Conservation (phyloP, 1,139 yeast genomes). For the Nakaseomyces uthaithaninus region DNA sequence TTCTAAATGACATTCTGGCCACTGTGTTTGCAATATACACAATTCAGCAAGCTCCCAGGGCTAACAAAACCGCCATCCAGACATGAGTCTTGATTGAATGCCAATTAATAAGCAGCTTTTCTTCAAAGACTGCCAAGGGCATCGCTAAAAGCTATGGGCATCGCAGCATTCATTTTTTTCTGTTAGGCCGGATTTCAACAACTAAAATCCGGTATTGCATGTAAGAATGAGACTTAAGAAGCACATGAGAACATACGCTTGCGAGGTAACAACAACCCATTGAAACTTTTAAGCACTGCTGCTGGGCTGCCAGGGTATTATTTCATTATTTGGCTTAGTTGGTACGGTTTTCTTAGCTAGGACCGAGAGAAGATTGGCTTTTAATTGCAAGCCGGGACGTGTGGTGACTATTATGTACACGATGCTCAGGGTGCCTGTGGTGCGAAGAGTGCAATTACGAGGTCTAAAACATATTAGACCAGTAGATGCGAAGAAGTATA, state of each 20-base stretch:
- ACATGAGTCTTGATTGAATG: too few species aligned
- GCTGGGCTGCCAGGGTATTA: too few species aligned
- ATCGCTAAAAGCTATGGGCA: conserved; percentile 1
- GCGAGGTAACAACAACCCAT: too few species aligned
- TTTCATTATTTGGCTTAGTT: too few species aligned
- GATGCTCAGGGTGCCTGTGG: not conserved
- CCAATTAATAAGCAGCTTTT: too few species aligned
- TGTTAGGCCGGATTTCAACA: not conserved
- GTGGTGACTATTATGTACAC: not conserved
- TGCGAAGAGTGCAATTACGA: not conserved
- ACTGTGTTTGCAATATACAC: not conserved
- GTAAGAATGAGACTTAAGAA: too few species aligned
- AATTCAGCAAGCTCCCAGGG: not conserved
- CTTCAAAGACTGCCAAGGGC: conserved; percentile 3
- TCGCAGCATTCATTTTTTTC: not conserved
- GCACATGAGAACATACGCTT: too few species aligned
- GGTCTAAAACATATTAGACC: not conserved
- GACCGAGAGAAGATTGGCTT: too few species aligned
- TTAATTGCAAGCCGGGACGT: too few species aligned
- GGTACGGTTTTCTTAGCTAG: not conserved
- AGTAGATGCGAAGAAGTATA: not conserved
- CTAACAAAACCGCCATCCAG: not conserved
- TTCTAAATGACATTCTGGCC: conserved; percentile 76
- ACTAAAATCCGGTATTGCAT: too few species aligned
- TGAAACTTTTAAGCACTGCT: too few species aligned